A percentile compares a stretch with the other conserved stretches of the same genome.
These are phyloP conservation scores for Trichophyton schoenleinii DNA, from an alignment of 2,329 filamentous ascomycete species.

Conservation along the genomic window DNA sequence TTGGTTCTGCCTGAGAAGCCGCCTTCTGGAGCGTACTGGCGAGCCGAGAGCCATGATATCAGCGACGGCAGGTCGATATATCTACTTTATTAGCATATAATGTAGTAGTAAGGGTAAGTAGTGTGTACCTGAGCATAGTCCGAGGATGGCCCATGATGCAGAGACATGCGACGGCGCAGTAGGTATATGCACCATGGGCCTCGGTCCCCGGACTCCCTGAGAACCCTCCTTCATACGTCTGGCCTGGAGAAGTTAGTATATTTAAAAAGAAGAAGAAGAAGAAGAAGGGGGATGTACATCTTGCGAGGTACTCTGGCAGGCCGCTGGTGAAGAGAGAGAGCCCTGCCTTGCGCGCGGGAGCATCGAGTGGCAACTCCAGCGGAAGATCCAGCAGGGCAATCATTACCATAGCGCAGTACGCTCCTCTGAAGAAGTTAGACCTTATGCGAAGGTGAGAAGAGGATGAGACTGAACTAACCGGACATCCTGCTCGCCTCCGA, in stretches of 20 bases:
- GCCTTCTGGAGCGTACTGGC: constrained; percentile 82
- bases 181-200: constrained; percentile 92
- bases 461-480: constrained; percentile 42
- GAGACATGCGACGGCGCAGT: constrained; percentile 82
- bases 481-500: constrained; percentile 84
- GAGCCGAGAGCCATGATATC: constrained; percentile 74
- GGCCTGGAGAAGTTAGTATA: constrained; percentile 41
- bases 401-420: constrained; percentile 79
- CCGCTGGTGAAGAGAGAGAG: constrained; percentile 55
- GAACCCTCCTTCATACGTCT: constrained; percentile 92
- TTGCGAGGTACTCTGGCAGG: constrained; percentile 65
- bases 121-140: constrained; percentile 53
- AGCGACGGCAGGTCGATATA: constrained; percentile 66
- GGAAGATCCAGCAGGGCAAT: constrained; percentile 75
- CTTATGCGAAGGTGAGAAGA: not conserved
- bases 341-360: constrained; percentile 53
- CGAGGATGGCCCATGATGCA: constrained; percentile 72
- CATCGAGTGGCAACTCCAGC: constrained; percentile 60
- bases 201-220: constrained; percentile 74
- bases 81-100: constrained; percentile 36
- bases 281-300: constrained; percentile 45
- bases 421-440: constrained; percentile 39
- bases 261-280: too few relatives aligned
- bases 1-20: constrained; percentile 91
- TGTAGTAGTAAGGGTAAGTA: too few relatives aligned